These are phyloP conservation scores for Brassica juncea DNA, from an alignment of 345 rosid species.

Conservation along the genomic window DNA sequence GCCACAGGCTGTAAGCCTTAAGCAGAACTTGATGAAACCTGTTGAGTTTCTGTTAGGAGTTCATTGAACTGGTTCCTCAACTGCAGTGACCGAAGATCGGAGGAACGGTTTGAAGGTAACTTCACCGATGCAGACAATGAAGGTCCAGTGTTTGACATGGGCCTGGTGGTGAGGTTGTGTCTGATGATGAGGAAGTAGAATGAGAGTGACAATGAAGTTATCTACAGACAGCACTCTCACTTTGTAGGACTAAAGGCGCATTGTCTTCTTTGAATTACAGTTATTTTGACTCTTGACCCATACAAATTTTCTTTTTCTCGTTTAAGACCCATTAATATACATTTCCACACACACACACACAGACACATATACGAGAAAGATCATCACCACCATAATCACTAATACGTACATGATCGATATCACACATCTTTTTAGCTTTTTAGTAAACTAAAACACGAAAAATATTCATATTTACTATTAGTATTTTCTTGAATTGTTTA, in stretches of 20 bases:
- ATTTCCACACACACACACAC: not conserved
- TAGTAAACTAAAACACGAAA: not conserved
- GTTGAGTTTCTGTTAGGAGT: constrained; percentile 70
- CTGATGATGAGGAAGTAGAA: constrained; percentile 68
- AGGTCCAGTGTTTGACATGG: constrained; percentile 70
- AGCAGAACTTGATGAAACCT: constrained; percentile 74
- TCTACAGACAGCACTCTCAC: constrained; percentile 54
- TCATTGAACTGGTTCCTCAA: constrained; percentile 45
- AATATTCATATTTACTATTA: not conserved
- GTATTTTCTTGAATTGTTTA: constrained; percentile 12
- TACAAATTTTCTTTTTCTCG: constrained; percentile 12
- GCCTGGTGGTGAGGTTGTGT: constrained; percentile 17
- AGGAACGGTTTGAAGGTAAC: constrained; percentile 70
- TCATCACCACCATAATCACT: constrained; percentile 12
- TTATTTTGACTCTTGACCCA: constrained; percentile 17
- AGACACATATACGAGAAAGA: not conserved
- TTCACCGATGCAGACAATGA: constrained; percentile 62
- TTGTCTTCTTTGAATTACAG: not conserved
- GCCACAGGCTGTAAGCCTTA: constrained; percentile 85
- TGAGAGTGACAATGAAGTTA: constrained; percentile 66
- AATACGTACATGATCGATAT: constrained; percentile 1
- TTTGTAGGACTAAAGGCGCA: constrained; percentile 33
- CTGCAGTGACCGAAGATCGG: constrained; percentile 6
- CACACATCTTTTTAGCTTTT: not conserved
- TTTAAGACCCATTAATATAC: constrained; percentile 14